A percentile compares a stretch with the other conserved stretches of the same genome.
These are phyloP conservation scores for Claviceps sp. DNA, from an alignment of 2,329 filamentous ascomycete species.

Conservation along the genomic window DNA sequence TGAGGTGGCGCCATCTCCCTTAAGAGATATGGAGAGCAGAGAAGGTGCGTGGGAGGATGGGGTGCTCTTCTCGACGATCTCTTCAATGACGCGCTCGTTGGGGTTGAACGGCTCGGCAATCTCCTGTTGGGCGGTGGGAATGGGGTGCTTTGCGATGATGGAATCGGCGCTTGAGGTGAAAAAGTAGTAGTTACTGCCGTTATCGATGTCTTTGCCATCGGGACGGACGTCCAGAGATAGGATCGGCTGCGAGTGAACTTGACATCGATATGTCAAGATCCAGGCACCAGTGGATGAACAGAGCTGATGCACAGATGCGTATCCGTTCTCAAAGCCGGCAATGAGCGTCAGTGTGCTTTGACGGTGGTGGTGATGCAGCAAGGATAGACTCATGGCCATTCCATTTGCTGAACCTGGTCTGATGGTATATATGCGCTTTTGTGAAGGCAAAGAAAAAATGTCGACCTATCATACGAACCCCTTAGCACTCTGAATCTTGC, in stretches of 20 bases:
- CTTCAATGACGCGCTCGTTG: constrained; percentile 4
- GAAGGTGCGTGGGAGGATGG: constrained; percentile 6
- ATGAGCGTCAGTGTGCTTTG: constrained; percentile 44
- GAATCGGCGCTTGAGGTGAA: constrained; percentile 76
- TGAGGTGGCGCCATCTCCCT: neutral
- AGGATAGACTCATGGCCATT: constrained; percentile 80
- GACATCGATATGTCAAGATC: constrained; percentile 45
- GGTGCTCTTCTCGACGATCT: constrained; percentile 6
- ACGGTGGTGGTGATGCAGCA: constrained; percentile 33
- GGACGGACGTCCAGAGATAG: constrained; percentile 53
- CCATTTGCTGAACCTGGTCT: constrained; percentile 41
- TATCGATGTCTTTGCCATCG: neutral
- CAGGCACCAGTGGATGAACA: constrained; percentile 24
- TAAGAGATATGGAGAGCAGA: constrained; percentile 14
- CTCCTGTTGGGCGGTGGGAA: constrained; percentile 28
- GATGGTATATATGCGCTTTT: constrained; percentile 50
- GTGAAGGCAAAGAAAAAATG: constrained; percentile 68
- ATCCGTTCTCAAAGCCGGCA: constrained; percentile 77
- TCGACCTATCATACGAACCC: constrained; percentile 42
- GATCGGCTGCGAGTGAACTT: constrained; percentile 66
- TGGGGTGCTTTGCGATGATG: constrained; percentile 60
- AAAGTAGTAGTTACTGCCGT: constrained; percentile 39
- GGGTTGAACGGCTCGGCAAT: constrained; percentile 5
- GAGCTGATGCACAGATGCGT: constrained; percentile 51
- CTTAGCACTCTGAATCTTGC: neutral